These are phyloP conservation scores for Naganishia randhawae DNA, from an alignment of 768 basidiomycete species.

Conservation along the genomic window DNA sequence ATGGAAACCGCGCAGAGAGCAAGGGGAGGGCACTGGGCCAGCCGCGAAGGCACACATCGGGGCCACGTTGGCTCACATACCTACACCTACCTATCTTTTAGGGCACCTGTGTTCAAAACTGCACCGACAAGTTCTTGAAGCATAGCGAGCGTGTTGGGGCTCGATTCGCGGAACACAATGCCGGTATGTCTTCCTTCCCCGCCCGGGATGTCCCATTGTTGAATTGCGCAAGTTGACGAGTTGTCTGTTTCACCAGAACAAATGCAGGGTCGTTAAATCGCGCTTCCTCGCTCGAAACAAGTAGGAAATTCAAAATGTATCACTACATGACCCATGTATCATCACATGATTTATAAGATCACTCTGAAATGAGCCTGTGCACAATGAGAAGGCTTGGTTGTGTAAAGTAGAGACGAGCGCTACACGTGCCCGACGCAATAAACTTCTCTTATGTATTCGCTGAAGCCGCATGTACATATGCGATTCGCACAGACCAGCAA, in stretches of 20 bases:
- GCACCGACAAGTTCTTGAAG: constrained; percentile 95
- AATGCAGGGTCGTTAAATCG: constrained; percentile 20
- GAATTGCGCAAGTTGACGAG: neutral
- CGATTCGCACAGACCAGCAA: no score
- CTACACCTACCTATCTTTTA: constrained; percentile 48
- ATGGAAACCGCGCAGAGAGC: no score
- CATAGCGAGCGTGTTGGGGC: constrained; percentile 90
- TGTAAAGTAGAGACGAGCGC: neutral
- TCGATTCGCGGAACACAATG: constrained; percentile 85
- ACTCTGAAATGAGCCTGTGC: neutral
- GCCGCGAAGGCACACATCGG: neutral
- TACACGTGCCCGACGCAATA: neutral
- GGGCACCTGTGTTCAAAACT: constrained; percentile 87
- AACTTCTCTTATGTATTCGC: no score
- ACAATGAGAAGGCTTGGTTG: neutral
- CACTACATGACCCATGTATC: constrained; percentile 3
- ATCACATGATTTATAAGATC: constrained; percentile 2
- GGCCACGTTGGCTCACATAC: neutral
- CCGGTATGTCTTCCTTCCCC: constrained; percentile 59
- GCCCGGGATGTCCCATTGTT: neutral
- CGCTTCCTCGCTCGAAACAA: neutral
- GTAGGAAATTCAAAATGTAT: constrained; percentile 10
- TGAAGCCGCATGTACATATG: no score
- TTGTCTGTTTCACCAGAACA: neutral
- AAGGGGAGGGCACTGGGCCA: no score